Evolutionary conservation across 306 rosid species (phyloP).

Genomic region (Gastrolobium bilobum): DNA sequence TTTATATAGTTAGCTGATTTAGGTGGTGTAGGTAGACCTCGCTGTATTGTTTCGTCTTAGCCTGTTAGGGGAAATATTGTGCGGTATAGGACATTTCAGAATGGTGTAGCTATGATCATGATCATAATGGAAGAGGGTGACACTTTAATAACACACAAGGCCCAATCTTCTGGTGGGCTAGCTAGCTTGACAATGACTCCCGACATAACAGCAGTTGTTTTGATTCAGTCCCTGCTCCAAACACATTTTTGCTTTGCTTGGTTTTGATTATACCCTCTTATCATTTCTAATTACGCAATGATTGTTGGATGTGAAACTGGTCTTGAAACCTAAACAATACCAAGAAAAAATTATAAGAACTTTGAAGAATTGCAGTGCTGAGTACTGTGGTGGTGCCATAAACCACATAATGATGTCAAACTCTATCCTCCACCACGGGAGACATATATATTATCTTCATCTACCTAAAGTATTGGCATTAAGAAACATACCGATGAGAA

Average conservation of each 20-base stretch:
- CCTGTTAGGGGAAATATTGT: too few relatives aligned
- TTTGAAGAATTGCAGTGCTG: slow-evolving; percentile 1
- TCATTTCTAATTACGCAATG: neutral
- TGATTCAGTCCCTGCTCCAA: neutral
- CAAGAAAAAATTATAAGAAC: neutral
- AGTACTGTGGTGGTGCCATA: neutral
- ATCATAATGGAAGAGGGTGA: slow-evolving; percentile 1
- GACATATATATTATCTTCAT: slow-evolving; percentile 19
- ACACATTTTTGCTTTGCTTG: neutral
- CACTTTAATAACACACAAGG: neutral
- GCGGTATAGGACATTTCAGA: too few relatives aligned
- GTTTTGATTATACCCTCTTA: neutral
- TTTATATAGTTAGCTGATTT: too few relatives aligned
- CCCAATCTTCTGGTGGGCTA: slow-evolving; percentile 26
- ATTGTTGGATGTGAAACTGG: slow-evolving; percentile 4
- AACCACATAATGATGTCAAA: slow-evolving; percentile 7
- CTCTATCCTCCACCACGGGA: slow-evolving; percentile 33
- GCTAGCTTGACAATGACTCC: neutral
- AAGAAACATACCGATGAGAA: slow-evolving; percentile 1
- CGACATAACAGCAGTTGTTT: neutral
- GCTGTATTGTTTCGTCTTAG: too few relatives aligned
- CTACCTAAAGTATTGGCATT: slow-evolving; percentile 8
- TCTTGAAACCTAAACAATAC: neutral
- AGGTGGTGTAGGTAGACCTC: too few relatives aligned
- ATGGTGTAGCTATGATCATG: neutral